Evolutionary conservation across 2,329 filamentous ascomycete genomes (phyloP).

Genomic region (Cladosporium sp.): DNA sequence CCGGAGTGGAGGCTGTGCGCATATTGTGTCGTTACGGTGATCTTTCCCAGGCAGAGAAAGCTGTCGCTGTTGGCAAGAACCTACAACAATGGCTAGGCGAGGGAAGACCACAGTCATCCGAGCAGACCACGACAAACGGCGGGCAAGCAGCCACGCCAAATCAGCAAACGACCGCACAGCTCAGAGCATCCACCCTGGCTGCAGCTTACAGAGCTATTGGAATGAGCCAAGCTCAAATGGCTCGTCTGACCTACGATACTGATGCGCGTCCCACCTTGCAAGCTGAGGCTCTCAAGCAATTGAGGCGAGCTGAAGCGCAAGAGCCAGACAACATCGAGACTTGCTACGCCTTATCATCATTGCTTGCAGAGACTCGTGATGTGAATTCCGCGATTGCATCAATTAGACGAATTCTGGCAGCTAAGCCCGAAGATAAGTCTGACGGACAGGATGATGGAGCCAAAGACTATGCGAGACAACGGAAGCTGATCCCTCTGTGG

Average conservation of each 20-base stretch:
- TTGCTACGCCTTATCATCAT: conserved; percentile 75
- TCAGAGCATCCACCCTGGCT: conserved; percentile 64
- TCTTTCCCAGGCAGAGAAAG: conserved; percentile 73
- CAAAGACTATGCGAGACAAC: conserved; percentile 26
- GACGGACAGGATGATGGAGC: conserved; percentile 26
- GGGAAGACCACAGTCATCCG: conserved; percentile 40
- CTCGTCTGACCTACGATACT: conserved; percentile 75
- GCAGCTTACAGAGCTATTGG: conserved; percentile 82
- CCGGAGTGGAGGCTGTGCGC: conserved; percentile 75
- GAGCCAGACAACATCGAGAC: conserved; percentile 63
- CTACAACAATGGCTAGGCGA: conserved; percentile 76
- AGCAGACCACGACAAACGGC: conserved; percentile 23
- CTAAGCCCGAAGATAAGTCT: conserved; percentile 35
- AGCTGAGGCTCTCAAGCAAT: conserved; percentile 70
- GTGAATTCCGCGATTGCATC: conserved; percentile 77
- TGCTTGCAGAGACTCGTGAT: conserved; percentile 86
- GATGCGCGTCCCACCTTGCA: conserved; percentile 71
- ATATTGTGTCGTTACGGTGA: conserved; percentile 82
- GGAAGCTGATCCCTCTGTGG: conserved; percentile 77
- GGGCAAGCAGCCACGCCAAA: conserved; percentile 26
- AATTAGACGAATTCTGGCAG: conserved; percentile 68
- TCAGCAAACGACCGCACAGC: conserved; percentile 23
- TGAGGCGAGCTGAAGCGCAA: conserved; percentile 58
- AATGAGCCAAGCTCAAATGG: conserved; percentile 83
- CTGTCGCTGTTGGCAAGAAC: conserved; percentile 66